Evolutionary conservation across 2,329 filamentous ascomycete genomes (phyloP), one percentile per base, ranked within the genome.

Genomic region (Arthroderma sp.): DNA sequence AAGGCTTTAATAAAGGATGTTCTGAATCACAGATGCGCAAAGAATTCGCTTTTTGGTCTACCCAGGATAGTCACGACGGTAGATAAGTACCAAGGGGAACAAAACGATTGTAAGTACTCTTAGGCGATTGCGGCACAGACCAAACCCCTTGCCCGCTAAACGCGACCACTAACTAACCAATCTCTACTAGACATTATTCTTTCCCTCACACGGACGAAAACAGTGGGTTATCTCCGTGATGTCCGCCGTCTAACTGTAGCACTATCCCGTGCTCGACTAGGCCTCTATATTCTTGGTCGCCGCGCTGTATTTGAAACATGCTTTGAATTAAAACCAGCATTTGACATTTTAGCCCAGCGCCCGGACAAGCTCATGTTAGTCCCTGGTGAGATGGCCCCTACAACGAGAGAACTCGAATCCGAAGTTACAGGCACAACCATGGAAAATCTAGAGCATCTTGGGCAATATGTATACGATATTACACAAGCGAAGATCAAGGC

Each of bases 61-160:
- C 91, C 91, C 11, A 83, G 82, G 63, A 82, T 83, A 43, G 86
- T 98, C 29, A 88, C 86, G 3, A 98, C 93, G 4, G 89, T 98
- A 51, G 91, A 98, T 68, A 95, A 94, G 63, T 98, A 96, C 58
- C 91, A 98, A 68, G 93, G 91, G 61, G 91, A 98, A 70, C 91
- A 98, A 66, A 98, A 98, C 65, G 91, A 98, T 59, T 96, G 86
- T 91, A 34, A 41, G 39, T 36, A 15, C 3, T 22, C 15, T 22
- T 22, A 22, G 15, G 15, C 15, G 15, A 22, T 22, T 22, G 15
- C 15, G 27, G 10, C 15, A 1, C 29, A 15, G 27, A 15, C 11
- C 8, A 34, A n/a, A 4, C 22, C 7, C 28, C 29, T 22, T 30
- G 4, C 9, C 27, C 31, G 33, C n/a, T 8, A 1, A n/a, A 29